Conservation (phyloP, 2,329 filamentous ascomycete species). For the Epichloe gansuensis region DNA sequence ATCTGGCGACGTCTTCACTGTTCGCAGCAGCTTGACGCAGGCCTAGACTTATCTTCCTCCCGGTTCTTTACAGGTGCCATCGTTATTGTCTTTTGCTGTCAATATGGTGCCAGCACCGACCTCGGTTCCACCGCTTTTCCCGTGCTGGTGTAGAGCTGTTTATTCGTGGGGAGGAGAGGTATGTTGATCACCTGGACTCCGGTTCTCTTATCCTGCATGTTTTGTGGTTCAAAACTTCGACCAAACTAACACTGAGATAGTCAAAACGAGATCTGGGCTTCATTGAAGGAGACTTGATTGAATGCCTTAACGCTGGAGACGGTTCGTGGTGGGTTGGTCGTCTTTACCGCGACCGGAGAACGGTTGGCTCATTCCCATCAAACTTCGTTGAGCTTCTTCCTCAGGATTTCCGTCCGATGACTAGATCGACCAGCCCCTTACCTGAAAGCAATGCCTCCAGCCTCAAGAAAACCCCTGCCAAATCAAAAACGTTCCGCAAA, state of each 20-base stretch:
- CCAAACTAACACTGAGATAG: slow-evolving; percentile 23
- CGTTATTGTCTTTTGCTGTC: slow-evolving; percentile 3
- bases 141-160: slow-evolving; percentile 82
- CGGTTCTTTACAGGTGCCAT: background rate
- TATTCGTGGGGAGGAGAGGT: slow-evolving; percentile 92
- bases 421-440: slow-evolving; percentile 48
- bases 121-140: slow-evolving; percentile 64
- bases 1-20: background rate
- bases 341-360: slow-evolving; percentile 76
- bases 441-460: slow-evolving; percentile 42
- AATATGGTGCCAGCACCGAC: slow-evolving; percentile 44
- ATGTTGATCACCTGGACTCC: slow-evolving; percentile 5
- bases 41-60: background rate
- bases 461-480: slow-evolving; percentile 42
- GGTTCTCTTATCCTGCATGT: background rate
- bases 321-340: slow-evolving; percentile 98
- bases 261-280: slow-evolving; percentile 92
- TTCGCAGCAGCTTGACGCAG: background rate
- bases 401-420: slow-evolving; percentile 69
- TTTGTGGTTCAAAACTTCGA: background rate
- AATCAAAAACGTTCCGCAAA: slow-evolving; percentile 52
- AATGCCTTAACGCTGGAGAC: slow-evolving; percentile 95
- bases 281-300: slow-evolving; percentile 93
- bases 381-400: slow-evolving; percentile 93
- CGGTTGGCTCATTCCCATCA: slow-evolving; percentile 87